phyloP scores from a whole-genome alignment of 352 stramenopile genomes.

The Hyaloperonospora brassicae region DNA sequence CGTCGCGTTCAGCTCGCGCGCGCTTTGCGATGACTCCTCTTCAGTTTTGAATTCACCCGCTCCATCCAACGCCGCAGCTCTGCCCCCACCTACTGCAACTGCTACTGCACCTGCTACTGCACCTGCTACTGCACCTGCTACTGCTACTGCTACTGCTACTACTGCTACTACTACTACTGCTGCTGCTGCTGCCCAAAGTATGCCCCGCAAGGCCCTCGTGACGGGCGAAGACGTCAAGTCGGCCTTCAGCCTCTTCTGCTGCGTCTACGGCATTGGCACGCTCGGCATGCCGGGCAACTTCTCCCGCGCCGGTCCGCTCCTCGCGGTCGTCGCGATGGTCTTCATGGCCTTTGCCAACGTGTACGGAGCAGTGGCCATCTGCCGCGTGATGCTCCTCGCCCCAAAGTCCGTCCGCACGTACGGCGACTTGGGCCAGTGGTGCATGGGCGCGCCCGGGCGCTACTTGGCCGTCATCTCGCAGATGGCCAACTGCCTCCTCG shows the following conservation, averaged over 20 bases:
- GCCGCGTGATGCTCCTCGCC: slow-evolving; percentile 38
- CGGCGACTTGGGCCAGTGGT: slow-evolving; percentile 48
- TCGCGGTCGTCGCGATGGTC: slow-evolving; percentile 30
- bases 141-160: too few relatives aligned
- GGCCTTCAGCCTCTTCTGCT: slow-evolving; percentile 39
- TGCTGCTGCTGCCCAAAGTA: not conserved
- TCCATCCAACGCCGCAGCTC: too few relatives aligned
- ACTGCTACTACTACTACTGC: too few relatives aligned
- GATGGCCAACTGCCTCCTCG: slow-evolving; percentile 35
- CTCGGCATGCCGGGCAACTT: slow-evolving; percentile 52
- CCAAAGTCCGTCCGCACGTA: slow-evolving; percentile 41
- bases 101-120: too few relatives aligned
- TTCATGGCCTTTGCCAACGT: slow-evolving; percentile 51
- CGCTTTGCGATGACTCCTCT: too few relatives aligned
- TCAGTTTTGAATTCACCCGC: too few relatives aligned
- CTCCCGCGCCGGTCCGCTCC: slow-evolving; percentile 28
- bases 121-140: too few relatives aligned
- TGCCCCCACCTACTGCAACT: too few relatives aligned
- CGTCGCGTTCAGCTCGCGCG: too few relatives aligned
- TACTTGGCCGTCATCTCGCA: slow-evolving; percentile 32
- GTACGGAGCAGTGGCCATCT: slow-evolving; percentile 30
- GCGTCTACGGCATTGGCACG: slow-evolving; percentile 46
- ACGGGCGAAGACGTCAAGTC: slow-evolving; percentile 45
- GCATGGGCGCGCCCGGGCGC: slow-evolving; percentile 31
- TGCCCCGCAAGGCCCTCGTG: slow-evolving; percentile 18